Evolutionary conservation across 345 rosid genomes (phyloP).

Genomic region (Eutrema japonicum): DNA sequence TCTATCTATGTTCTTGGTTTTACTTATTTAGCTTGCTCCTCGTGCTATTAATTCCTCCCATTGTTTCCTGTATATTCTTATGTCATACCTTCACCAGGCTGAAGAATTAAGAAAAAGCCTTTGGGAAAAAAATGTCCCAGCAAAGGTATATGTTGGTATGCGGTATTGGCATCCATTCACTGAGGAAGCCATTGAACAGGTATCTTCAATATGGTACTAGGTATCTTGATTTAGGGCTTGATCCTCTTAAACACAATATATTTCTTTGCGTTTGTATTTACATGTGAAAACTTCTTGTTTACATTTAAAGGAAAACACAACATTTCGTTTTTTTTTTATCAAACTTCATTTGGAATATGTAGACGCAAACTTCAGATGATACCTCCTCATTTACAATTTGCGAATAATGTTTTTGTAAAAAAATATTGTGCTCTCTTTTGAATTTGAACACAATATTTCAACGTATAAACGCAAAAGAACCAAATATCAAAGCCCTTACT

Average conservation of each 20-base stretch:
- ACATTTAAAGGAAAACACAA: neutral
- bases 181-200: constrained; percentile 98
- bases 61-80: constrained; percentile 21
- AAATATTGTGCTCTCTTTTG: neutral
- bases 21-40: constrained; percentile 7
- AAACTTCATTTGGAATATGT: neutral
- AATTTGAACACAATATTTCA: constrained; percentile 3
- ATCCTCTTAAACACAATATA: neutral
- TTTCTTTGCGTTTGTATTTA: constrained; percentile 6
- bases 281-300: neutral
- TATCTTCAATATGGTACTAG: constrained; percentile 45
- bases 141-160: constrained; percentile 97
- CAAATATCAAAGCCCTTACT: neutral
- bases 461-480: neutral
- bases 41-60: neutral
- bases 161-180: constrained; percentile 99
- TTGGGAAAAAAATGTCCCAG: constrained; percentile 81
- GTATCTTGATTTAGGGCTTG: constrained; percentile 42
- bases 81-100: constrained; percentile 55
- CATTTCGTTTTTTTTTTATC: neutral
- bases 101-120: constrained; percentile 88
- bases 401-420: neutral
- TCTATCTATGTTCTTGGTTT: neutral
- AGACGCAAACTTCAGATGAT: neutral
- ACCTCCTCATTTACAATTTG: neutral